These are phyloP conservation scores for Venturia carpophila DNA, from an alignment of 2,329 filamentous ascomycete species.

Conservation along the genomic window DNA sequence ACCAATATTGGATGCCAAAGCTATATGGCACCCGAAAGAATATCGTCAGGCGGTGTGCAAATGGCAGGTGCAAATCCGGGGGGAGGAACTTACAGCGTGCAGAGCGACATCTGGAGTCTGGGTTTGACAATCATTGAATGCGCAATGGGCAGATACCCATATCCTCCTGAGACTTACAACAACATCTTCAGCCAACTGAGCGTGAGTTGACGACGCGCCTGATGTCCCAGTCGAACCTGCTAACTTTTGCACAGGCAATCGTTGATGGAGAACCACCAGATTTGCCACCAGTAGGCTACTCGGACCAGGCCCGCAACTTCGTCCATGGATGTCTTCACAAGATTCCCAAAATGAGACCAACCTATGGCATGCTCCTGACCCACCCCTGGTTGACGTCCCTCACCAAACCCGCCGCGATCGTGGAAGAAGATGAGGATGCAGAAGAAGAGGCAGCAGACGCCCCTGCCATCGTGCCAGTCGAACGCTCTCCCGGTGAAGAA, in stretches of 20 bases:
- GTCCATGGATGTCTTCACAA: conserved; percentile 88
- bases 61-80: conserved; percentile 58
- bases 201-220: conserved; percentile 52
- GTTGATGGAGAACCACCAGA: conserved; percentile 93
- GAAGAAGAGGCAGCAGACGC: conserved; percentile 24
- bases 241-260: conserved; percentile 62
- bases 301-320: conserved; percentile 73
- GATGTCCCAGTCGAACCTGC: background rate
- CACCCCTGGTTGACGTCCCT: conserved; percentile 80
- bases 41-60: conserved; percentile 75
- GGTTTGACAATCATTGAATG: conserved; percentile 94
- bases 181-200: conserved; percentile 97
- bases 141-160: conserved; percentile 88
- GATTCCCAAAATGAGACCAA: conserved; percentile 83
- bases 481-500: background rate
- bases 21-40: conserved; percentile 97
- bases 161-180: conserved; percentile 93
- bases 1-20: conserved; percentile 99
- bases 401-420: conserved; percentile 65
- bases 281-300: conserved; percentile 71
- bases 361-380: conserved; percentile 79
- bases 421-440: conserved; percentile 56
- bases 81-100: conserved; percentile 89
- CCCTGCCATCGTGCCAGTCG: conserved; percentile 21
- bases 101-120: conserved; percentile 96